Conservation (phyloP, 768 basidiomycete species). For the Trametes punicea region DNA sequence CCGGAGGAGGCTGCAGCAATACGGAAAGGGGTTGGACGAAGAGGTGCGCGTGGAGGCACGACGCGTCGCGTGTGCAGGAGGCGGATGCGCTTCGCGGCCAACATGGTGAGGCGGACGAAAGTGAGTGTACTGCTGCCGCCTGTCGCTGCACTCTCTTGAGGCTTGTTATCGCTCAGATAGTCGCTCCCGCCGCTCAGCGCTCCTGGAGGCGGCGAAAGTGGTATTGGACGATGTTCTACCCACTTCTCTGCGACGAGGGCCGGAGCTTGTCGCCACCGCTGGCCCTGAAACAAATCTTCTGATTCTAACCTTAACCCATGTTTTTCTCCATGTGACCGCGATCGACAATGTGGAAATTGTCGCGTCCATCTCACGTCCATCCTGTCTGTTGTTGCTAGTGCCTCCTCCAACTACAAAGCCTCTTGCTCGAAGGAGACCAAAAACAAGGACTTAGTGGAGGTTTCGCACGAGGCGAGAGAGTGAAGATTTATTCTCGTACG, state of each 20-base stretch:
- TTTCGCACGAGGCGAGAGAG: too few relatives aligned
- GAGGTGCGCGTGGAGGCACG: not conserved
- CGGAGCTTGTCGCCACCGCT: slow-evolving; percentile 1
- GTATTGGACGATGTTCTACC: not conserved
- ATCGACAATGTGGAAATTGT: not conserved
- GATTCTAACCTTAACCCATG: slow-evolving; percentile 9
- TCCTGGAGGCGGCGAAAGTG: not conserved
- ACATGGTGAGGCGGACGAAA: not conserved
- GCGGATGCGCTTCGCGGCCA: slow-evolving; percentile 9
- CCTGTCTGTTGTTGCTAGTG: not conserved
- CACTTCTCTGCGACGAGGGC: not conserved
- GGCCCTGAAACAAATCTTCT: slow-evolving; percentile 1
- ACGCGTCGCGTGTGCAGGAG: slow-evolving; percentile 11
- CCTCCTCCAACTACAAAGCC: too few relatives aligned
- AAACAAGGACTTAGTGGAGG: too few relatives aligned
- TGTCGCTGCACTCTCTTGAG: not conserved
- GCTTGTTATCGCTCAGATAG: not conserved
- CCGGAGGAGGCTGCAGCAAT: not conserved
- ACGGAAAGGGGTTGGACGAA: not conserved
- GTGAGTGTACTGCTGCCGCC: too few relatives aligned
- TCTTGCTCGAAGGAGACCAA: too few relatives aligned
- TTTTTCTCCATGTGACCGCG: slow-evolving; percentile 15
- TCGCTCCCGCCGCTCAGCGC: not conserved
- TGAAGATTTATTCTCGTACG: too few relatives aligned
- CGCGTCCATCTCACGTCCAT: slow-evolving; percentile 5